phyloP scores from a whole-genome alignment of 805 yeast species.

The Clavispora vitiphila region DNA sequence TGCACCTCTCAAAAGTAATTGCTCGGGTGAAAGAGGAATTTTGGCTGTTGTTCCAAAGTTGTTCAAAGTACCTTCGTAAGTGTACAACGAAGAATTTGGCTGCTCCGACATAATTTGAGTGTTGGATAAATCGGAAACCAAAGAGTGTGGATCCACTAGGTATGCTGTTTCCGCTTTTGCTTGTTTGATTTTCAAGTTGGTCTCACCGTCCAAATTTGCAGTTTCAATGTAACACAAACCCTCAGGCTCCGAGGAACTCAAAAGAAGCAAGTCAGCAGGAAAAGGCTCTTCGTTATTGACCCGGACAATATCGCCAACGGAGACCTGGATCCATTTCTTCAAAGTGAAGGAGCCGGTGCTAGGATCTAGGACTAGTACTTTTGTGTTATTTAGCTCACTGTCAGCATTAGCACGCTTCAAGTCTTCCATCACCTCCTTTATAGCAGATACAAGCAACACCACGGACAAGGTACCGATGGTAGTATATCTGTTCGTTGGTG shows the following conservation, averaged over 20 bases:
- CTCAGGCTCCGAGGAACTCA: conserved; percentile 95
- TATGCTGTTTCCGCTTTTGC: conserved; percentile 72
- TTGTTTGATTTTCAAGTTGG: conserved; percentile 92
- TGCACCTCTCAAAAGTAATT: conserved; percentile 90
- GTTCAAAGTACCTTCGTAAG: conserved; percentile 84
- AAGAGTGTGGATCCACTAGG: conserved; percentile 59
- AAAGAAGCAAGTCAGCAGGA: conserved; percentile 85
- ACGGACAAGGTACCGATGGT: conserved; percentile 87
- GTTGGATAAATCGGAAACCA: conserved; percentile 27
- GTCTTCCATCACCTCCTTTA: conserved; percentile 89
- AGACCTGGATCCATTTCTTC: conserved; percentile 79
- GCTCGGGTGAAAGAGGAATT: conserved; percentile 83
- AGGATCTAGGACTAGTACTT: conserved; percentile 58
- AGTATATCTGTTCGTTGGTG: conserved; percentile 94
- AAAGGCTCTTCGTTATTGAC: conserved; percentile 84
- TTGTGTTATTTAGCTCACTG: conserved; percentile 78
- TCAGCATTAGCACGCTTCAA: conserved; percentile 84
- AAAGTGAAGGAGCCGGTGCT: conserved; percentile 55
- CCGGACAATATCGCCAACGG: conserved; percentile 86
- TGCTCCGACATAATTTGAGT: conserved; percentile 69
- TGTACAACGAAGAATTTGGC: conserved; percentile 90
- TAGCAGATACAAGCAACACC: conserved; percentile 85
- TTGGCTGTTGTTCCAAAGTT: conserved; percentile 42
- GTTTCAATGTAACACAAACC: conserved; percentile 97
- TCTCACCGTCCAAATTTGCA: conserved; percentile 96